Evolutionary conservation across 192 early-diverging fungal species (phyloP).

Genomic region (Haplosporangium gracile): DNA sequence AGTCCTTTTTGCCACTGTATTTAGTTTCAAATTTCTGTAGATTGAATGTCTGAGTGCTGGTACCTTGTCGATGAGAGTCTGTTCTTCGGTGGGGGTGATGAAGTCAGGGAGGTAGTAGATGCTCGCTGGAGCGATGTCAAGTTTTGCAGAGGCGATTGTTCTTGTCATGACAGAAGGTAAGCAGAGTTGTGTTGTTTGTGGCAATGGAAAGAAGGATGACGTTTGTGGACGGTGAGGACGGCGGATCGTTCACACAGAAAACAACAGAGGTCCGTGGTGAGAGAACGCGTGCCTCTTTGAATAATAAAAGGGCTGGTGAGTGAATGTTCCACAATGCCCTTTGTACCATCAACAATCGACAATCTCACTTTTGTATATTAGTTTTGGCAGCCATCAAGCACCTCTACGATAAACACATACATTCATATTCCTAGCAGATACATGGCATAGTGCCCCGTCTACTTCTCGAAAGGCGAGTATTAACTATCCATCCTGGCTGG

Average conservation of each 20-base stretch:
- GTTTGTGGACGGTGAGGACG: neutral
- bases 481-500: neutral
- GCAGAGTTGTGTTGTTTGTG: neutral
- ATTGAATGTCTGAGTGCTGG: neutral
- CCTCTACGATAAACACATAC: neutral
- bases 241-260: neutral
- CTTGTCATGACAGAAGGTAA: constrained; percentile 13
- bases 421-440: neutral
- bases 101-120: constrained; percentile 60
- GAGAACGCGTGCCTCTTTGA: neutral
- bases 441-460: neutral
- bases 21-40: too few species aligned
- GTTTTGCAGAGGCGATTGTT: neutral
- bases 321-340: neutral
- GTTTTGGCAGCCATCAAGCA: neutral
- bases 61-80: constrained; percentile 53
- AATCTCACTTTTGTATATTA: neutral
- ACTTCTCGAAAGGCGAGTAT: neutral
- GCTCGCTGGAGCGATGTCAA: constrained; percentile 38
- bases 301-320: neutral
- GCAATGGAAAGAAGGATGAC: neutral
- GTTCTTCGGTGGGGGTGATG: constrained; percentile 53
- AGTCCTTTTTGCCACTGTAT: too few species aligned
- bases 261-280: neutral
- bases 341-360: neutral